A percentile compares a stretch with the other conserved stretches of the same genome.
These are phyloP conservation scores for Raphanus sativus DNA, from an alignment of 345 rosid species.

Conservation along the genomic window DNA sequence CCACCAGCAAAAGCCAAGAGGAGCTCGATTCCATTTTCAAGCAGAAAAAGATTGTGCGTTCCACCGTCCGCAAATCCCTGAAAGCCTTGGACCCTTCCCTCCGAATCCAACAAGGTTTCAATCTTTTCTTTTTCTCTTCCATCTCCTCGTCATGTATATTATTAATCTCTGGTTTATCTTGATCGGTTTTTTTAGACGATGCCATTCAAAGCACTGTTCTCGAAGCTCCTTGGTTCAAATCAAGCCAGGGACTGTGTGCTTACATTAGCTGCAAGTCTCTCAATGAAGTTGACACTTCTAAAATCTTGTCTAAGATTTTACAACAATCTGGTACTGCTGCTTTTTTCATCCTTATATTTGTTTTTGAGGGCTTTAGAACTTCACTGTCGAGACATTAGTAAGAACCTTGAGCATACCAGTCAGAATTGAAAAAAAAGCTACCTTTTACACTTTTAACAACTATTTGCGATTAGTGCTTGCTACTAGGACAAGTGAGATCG, in stretches of 20 bases:
- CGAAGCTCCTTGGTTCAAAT: constrained; percentile 87
- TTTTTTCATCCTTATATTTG: neutral
- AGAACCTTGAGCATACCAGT: neutral
- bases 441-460: neutral
- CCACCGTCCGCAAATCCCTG: constrained; percentile 71
- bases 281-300: constrained; percentile 79
- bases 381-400: neutral
- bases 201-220: constrained; percentile 66
- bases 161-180: neutral
- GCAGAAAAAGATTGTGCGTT: constrained; percentile 64
- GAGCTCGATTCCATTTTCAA: constrained; percentile 59
- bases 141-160: no score
- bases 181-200: constrained; percentile 47
- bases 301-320: constrained; percentile 53
- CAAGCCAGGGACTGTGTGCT: constrained; percentile 71
- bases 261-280: constrained; percentile 81
- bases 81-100: constrained; percentile 77
- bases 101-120: constrained; percentile 63
- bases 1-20: constrained; percentile 32
- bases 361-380: neutral
- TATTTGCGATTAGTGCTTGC: neutral
- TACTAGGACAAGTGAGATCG: neutral
- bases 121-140: neutral
- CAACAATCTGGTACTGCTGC: constrained; percentile 33
- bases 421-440: neutral